Conservation (phyloP, 495 filamentous ascomycete species). For the Annulohypoxylon stygium region DNA sequence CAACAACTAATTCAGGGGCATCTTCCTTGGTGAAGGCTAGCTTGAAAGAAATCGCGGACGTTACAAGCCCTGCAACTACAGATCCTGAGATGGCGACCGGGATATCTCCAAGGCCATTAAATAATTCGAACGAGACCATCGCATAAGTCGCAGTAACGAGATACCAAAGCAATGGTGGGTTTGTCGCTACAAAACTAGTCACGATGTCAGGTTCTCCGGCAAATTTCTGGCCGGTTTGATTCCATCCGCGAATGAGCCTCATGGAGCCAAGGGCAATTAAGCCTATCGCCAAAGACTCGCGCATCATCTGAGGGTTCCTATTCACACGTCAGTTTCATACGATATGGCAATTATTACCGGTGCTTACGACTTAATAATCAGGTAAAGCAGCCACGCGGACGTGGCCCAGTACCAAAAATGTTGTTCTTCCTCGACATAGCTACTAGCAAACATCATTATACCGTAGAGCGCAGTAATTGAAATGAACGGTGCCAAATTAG, state of each 20-base stretch:
- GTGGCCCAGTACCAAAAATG: constrained; percentile 97
- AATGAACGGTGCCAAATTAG: constrained; percentile 47
- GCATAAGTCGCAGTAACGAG: constrained; percentile 79
- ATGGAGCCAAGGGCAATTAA: constrained; percentile 61
- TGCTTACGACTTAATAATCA: constrained; percentile 65
- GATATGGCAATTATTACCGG: background rate
- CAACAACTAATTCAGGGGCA: constrained; percentile 82
- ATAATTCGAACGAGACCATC: constrained; percentile 51
- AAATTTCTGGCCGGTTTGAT: constrained; percentile 96
- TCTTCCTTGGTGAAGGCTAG: constrained; percentile 84
- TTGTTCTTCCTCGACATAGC: constrained; percentile 97
- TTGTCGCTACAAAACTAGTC: constrained; percentile 70
- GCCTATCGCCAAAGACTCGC: constrained; percentile 21
- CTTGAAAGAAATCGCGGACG: constrained; percentile 83
- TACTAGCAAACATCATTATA: constrained; percentile 96
- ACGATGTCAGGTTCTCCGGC: constrained; percentile 89
- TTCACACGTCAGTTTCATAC: constrained; percentile 28
- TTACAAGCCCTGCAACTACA: constrained; percentile 55
- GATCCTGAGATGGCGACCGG: constrained; percentile 47
- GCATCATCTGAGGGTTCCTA: constrained; percentile 29
- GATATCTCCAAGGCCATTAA: constrained; percentile 53
- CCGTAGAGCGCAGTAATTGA: constrained; percentile 72
- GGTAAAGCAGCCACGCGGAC: constrained; percentile 78
- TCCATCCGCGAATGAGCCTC: constrained; percentile 83
- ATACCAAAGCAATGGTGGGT: constrained; percentile 78